Conservation (phyloP, 805 yeast genomes). For the Wickerhamiella qilinensis region DNA sequence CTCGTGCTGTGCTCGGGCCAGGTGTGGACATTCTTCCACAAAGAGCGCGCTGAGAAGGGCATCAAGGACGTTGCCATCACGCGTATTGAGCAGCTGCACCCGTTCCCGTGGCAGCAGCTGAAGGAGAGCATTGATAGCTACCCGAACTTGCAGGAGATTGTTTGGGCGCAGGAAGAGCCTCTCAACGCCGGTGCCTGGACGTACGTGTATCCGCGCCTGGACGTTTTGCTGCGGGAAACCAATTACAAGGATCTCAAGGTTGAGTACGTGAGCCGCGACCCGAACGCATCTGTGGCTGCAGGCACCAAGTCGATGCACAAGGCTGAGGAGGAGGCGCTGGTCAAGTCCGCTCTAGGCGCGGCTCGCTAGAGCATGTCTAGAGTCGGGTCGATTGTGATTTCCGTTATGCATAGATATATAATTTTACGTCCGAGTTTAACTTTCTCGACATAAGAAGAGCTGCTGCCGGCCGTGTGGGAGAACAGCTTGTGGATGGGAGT, state of each 20-base stretch:
- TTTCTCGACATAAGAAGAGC: too few species aligned
- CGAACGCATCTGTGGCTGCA: constrained; percentile 96
- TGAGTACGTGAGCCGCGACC: constrained; percentile 95
- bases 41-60: constrained; percentile 64
- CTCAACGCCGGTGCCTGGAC: constrained; percentile 89
- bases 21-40: constrained; percentile 82
- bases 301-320: constrained; percentile 81
- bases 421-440: too few species aligned
- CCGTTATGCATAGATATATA: too few species aligned
- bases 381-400: too few species aligned
- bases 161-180: constrained; percentile 98
- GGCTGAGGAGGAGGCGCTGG: constrained; percentile 78
- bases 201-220: constrained; percentile 67
- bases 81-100: constrained; percentile 88
- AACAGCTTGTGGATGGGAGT: too few species aligned
- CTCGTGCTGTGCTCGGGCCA: constrained; percentile 80
- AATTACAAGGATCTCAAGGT: constrained; percentile 39
- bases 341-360: constrained; percentile 55
- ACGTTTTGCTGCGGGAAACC: constrained; percentile 62
- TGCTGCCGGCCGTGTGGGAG: too few species aligned
- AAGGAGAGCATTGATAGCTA: constrained; percentile 67
- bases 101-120: constrained; percentile 95
- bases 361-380: too few species aligned
- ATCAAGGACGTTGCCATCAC: constrained; percentile 77
- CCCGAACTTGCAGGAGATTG: constrained; percentile 73